Evolutionary conservation across 345 rosid genomes (phyloP).

Genomic region (Rhodamnia rubescens): DNA sequence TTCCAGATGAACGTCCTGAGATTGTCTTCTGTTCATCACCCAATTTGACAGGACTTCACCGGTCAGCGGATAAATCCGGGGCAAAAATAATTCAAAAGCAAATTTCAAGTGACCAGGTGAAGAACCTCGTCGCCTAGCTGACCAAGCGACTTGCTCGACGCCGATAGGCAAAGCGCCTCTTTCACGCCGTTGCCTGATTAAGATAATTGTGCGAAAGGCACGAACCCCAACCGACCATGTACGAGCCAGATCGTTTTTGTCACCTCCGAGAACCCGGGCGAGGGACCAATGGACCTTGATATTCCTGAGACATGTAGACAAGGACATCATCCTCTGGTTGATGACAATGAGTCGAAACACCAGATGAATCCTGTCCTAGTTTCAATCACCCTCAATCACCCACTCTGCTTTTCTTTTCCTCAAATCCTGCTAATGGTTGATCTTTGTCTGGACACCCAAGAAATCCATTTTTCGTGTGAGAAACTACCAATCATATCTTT

Average conservation of each 20-base stretch:
- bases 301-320: neutral
- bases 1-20: neutral
- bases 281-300: neutral
- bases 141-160: rapidly evolving
- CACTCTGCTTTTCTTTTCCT: neutral
- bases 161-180: neutral
- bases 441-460: neutral
- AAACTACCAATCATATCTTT: too few relatives aligned
- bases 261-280: neutral
- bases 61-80: neutral
- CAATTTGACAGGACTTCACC: neutral
- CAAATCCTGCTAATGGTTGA: neutral
- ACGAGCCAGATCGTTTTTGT: neutral
- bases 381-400: neutral
- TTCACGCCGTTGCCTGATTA: neutral
- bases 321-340: neutral
- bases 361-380: neutral
- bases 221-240: neutral
- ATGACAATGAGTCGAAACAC: neutral
- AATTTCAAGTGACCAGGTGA: neutral
- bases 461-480: too few relatives aligned
- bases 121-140: neutral
- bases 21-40: neutral
- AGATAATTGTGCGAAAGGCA: neutral
- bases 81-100: neutral